A percentile compares a stretch with the other conserved stretches of the same genome.
These are phyloP conservation scores for Nicotiana sylvestris DNA, from an alignment of 257 asterid species.

Conservation along the genomic window DNA sequence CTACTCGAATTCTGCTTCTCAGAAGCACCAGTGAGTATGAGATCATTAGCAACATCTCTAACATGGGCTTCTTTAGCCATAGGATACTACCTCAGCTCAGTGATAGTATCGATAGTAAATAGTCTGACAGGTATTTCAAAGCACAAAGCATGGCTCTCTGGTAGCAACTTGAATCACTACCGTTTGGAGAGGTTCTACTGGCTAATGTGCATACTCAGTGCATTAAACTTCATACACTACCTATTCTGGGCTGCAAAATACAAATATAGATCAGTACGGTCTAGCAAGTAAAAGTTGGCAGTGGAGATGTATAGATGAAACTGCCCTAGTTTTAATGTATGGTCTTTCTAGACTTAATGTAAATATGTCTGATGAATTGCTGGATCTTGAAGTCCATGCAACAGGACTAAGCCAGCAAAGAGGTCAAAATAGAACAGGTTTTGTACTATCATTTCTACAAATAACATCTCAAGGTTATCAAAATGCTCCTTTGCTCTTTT, in stretches of 20 bases:
- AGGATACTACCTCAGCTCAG: constrained; percentile 81
- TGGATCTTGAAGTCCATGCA: constrained; percentile 13
- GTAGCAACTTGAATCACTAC: constrained; percentile 54
- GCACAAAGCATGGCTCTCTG: constrained; percentile 63
- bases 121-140: constrained; percentile 44
- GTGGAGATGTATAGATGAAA: background rate
- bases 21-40: constrained; percentile 75
- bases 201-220: constrained; percentile 81
- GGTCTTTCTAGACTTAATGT: constrained; percentile 14
- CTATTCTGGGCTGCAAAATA: constrained; percentile 76
- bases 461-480: background rate
- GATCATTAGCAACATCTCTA: constrained; percentile 80
- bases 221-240: constrained; percentile 68
- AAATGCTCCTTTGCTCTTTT: background rate
- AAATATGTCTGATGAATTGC: constrained; percentile 38
- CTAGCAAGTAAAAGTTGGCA: background rate
- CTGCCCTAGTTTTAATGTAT: background rate
- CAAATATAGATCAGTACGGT: constrained; percentile 45
- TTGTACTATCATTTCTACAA: background rate
- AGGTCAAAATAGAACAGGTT: background rate
- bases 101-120: constrained; percentile 64
- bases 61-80: constrained; percentile 84
- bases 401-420: background rate
- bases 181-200: constrained; percentile 77
- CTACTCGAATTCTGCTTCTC: constrained; percentile 90